Conservation (phyloP, 2,329 filamentous ascomycete genomes). For the Kalmusia sp. region DNA sequence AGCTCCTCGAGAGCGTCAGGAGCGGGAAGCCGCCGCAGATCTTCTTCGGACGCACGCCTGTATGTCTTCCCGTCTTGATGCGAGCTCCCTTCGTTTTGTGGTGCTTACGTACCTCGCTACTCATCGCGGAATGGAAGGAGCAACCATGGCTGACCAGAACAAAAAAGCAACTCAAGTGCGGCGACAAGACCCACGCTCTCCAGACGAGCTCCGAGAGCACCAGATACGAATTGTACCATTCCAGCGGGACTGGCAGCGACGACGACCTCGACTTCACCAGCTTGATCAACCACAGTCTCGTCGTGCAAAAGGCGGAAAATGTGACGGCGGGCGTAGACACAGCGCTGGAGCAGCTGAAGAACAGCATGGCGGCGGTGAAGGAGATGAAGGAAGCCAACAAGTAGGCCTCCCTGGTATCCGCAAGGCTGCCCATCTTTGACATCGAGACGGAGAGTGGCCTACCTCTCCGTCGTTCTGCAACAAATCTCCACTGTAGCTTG, state of each 20-base stretch:
- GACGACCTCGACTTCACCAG: conserved; percentile 63
- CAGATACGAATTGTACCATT: conserved; percentile 65
- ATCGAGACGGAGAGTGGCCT: conserved; percentile 21
- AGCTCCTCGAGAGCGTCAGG: conserved; percentile 46
- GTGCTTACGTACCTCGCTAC: conserved; percentile 11
- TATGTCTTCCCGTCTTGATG: conserved; percentile 34
- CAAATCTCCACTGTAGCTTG: conserved; percentile 9
- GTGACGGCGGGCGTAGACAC: conserved; percentile 64
- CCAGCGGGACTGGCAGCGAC: conserved; percentile 49
- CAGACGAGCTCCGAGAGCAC: conserved; percentile 60
- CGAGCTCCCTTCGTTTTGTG: conserved; percentile 15
- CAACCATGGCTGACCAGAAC: conserved; percentile 37
- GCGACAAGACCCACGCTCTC: conserved; percentile 63
- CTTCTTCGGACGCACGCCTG: conserved; percentile 48
- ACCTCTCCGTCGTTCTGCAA: conserved; percentile 15
- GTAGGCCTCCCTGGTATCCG: conserved; percentile 47
- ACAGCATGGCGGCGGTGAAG: conserved; percentile 64
- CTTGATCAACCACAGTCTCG: conserved; percentile 63
- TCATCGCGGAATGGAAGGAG: conserved; percentile 20
- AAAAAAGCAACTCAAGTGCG: conserved; percentile 62
- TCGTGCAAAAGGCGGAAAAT: conserved; percentile 61
- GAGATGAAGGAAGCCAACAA: conserved; percentile 68
- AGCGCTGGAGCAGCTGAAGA: conserved; percentile 65
- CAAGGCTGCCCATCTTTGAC: conserved; percentile 29
- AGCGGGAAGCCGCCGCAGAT: conserved; percentile 47